Conservation (phyloP, 352 stramenopile species). For the Globisporangium uncinulatum region DNA sequence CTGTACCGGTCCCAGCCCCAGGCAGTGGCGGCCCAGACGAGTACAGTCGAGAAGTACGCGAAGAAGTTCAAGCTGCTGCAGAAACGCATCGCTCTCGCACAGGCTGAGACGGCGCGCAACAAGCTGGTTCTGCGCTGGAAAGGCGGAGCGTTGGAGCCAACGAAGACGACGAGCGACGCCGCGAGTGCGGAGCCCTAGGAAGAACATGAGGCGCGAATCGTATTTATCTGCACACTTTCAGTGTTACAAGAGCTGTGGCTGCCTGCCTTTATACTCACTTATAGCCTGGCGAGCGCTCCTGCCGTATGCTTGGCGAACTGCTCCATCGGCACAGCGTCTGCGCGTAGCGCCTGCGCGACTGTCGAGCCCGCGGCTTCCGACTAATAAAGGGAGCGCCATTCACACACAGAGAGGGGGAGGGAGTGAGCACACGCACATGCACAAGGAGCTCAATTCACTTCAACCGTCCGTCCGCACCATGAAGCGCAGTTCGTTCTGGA, state of each 20-base stretch:
- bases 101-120: slow-evolving; percentile 28
- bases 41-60: slow-evolving; percentile 47
- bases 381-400: slow-evolving; percentile 16
- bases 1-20: slow-evolving; percentile 40
- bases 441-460: not conserved
- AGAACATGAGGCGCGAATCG: not conserved
- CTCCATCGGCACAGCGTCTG: slow-evolving; percentile 67
- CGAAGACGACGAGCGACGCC: not conserved
- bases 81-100: slow-evolving; percentile 39
- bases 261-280: slow-evolving; percentile 1
- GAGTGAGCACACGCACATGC: slow-evolving; percentile 1
- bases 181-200: not conserved
- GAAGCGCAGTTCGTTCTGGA: slow-evolving; percentile 84
- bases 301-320: slow-evolving; percentile 68
- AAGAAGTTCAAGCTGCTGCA: slow-evolving; percentile 58
- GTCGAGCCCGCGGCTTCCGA: slow-evolving; percentile 63
- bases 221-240: slow-evolving; percentile 1
- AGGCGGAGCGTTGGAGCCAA: slow-evolving; percentile 6
- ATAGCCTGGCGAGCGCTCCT: slow-evolving; percentile 56
- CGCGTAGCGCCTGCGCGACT: slow-evolving; percentile 50
- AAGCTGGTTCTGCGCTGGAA: slow-evolving; percentile 50
- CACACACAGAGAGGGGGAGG: not conserved
- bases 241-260: not conserved
- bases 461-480: slow-evolving; percentile 41
- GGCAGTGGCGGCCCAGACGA: slow-evolving; percentile 25